These are phyloP conservation scores for Akebia trifoliata DNA, from an alignment of 164 flowering plant genomes.

Conservation along the genomic window DNA sequence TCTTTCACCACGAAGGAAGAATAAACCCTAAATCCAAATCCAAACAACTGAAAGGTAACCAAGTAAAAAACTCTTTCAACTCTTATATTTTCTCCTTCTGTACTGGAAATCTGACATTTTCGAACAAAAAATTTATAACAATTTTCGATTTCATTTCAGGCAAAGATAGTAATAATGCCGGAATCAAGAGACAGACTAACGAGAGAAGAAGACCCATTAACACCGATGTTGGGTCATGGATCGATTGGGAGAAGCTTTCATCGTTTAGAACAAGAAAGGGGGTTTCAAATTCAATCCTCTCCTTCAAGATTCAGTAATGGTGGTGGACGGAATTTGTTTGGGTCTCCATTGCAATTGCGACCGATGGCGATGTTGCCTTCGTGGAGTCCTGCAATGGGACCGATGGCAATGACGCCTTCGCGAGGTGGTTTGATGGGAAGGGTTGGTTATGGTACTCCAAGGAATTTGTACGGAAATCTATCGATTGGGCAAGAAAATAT, in stretches of 20 bases:
- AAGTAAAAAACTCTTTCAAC: no score
- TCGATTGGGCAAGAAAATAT: slow-evolving; percentile 26
- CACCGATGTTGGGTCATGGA: slow-evolving; percentile 20
- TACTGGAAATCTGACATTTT: not conserved
- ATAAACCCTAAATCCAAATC: not conserved
- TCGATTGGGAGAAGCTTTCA: not conserved
- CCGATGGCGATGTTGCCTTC: not conserved
- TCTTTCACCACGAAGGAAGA: no score
- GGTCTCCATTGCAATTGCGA: slow-evolving; percentile 8
- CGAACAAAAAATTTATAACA: not conserved
- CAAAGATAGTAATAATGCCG: slow-evolving; percentile 14
- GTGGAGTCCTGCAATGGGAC: not conserved
- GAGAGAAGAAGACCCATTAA: slow-evolving; percentile 26
- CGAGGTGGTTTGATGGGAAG: slow-evolving; percentile 19
- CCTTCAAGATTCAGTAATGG: not conserved
- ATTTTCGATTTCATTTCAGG: not conserved
- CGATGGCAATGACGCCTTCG: not conserved
- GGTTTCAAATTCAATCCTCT: not conserved
- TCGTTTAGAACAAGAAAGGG: not conserved
- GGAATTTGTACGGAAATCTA: slow-evolving; percentile 10
- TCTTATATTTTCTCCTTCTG: not conserved
- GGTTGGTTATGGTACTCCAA: slow-evolving; percentile 14
- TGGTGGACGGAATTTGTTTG: slow-evolving; percentile 8
- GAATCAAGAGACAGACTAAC: slow-evolving; percentile 48
- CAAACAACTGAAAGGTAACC: not conserved